A percentile compares a stretch with the other conserved stretches of the same genome.
These are phyloP conservation scores for Lonicera japonica DNA, from an alignment of 129 eudicot species.

Conservation along the genomic window DNA sequence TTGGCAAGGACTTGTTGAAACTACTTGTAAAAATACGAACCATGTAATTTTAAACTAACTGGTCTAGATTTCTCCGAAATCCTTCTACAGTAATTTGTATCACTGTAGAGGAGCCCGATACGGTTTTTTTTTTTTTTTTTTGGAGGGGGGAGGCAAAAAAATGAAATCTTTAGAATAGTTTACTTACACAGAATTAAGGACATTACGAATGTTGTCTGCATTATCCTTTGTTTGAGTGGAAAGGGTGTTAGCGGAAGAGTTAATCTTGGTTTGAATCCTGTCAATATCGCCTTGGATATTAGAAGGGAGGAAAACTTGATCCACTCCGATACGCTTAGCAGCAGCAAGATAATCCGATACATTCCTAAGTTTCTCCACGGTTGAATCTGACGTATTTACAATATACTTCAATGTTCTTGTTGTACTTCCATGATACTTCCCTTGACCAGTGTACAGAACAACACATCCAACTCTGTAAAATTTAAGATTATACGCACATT, in stretches of 20 bases:
- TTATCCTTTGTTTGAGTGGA: slow-evolving; percentile 51
- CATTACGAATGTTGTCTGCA: slow-evolving; percentile 41
- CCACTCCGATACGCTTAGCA: slow-evolving; percentile 74
- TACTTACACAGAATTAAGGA: slow-evolving; percentile 58
- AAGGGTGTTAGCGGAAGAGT: slow-evolving; percentile 62
- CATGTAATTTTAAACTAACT: no score
- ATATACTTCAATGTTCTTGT: slow-evolving; percentile 55
- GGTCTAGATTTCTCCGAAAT: no score
- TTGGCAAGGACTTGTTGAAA: no score
- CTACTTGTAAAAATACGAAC: no score
- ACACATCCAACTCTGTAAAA: slow-evolving; percentile 77
- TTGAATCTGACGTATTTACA: slow-evolving; percentile 59
- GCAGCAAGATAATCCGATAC: slow-evolving; percentile 80
- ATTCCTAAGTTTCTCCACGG: slow-evolving; percentile 58
- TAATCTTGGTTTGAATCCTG: slow-evolving; percentile 46
- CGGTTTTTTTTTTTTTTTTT: no score
- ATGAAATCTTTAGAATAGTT: neutral
- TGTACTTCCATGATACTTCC: slow-evolving; percentile 64
- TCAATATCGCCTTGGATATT: slow-evolving; percentile 78
- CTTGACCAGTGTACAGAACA: slow-evolving; percentile 82
- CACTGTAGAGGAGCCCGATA: no score
- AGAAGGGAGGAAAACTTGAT: slow-evolving; percentile 51
- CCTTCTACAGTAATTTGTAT: no score
- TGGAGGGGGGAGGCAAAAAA: no score
- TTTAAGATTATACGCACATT: slow-evolving; percentile 1